Conservation (phyloP, 169 alveolate species). For the Babesia ovis region DNA sequence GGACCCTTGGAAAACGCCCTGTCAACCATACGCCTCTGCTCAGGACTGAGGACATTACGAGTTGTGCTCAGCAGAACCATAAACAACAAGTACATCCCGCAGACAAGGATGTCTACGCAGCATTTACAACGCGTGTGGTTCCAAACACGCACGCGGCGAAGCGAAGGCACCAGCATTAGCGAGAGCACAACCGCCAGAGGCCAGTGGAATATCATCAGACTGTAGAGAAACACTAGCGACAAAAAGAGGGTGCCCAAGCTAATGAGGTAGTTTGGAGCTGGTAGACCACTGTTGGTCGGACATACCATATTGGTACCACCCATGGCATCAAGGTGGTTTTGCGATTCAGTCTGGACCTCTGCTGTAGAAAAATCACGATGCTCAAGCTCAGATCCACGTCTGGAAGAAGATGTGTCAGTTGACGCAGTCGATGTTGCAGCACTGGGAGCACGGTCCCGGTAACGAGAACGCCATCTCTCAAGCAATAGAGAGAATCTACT, state of each 20-base stretch:
- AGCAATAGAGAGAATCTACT: background rate
- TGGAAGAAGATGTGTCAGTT: background rate
- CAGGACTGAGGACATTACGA: background rate
- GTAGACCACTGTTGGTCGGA: conserved; percentile 40
- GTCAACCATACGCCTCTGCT: background rate
- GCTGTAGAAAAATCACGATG: background rate
- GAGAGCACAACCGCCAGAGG: conserved; percentile 40
- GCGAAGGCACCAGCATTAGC: conserved; percentile 8
- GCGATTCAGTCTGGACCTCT: background rate
- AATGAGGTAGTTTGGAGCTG: conserved; percentile 21
- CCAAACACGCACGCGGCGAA: conserved; percentile 33
- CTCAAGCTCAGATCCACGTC: background rate
- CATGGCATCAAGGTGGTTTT: conserved; percentile 17
- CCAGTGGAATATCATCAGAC: conserved; percentile 60
- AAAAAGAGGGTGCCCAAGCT: conserved; percentile 28
- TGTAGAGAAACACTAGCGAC: conserved; percentile 19
- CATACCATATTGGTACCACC: conserved; percentile 19
- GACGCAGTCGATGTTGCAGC: background rate
- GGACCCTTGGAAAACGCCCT: conserved; percentile 1
- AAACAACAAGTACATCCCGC: conserved; percentile 3
- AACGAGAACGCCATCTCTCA: background rate
- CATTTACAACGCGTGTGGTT: background rate
- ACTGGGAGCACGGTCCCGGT: background rate
- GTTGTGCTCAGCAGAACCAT: background rate
- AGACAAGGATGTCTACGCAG: conserved; percentile 15